These are phyloP conservation scores for Rhizophlyctis rosea DNA, from an alignment of 192 early-diverging fungal genomes.

Conservation along the genomic window DNA sequence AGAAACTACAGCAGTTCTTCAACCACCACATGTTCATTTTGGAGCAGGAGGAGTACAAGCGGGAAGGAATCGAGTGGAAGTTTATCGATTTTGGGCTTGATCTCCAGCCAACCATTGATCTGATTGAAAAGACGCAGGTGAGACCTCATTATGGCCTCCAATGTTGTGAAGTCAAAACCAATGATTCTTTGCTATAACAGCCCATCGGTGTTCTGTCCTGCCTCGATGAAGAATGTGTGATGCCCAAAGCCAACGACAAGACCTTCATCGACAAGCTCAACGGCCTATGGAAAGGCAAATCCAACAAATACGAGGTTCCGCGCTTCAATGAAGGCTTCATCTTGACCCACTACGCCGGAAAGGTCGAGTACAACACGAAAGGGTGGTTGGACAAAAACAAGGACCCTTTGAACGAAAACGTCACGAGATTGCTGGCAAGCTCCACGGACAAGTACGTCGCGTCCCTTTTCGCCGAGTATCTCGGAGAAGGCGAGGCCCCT, in stretches of 20 bases:
- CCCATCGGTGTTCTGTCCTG: slow-evolving; percentile 95
- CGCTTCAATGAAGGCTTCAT: slow-evolving; percentile 88
- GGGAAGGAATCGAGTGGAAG: slow-evolving; percentile 97
- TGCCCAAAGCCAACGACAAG: slow-evolving; percentile 92
- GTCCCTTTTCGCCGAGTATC: slow-evolving; percentile 78
- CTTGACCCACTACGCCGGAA: slow-evolving; percentile 91
- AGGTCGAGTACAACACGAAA: slow-evolving; percentile 85
- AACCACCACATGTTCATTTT: slow-evolving; percentile 99
- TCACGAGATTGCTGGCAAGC: slow-evolving; percentile 79
- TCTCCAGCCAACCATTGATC: slow-evolving; percentile 95
- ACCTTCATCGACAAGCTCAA: slow-evolving; percentile 92
- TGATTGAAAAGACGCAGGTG: slow-evolving; percentile 94
- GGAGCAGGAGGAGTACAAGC: slow-evolving; percentile 96
- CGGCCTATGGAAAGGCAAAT: slow-evolving; percentile 82
- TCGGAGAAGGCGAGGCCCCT: slow-evolving; percentile 54
- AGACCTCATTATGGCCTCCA: slow-evolving; percentile 11
- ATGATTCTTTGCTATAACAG: slow-evolving; percentile 18
- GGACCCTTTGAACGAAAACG: slow-evolving; percentile 94
- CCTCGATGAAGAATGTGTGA: slow-evolving; percentile 98
- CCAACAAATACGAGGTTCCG: slow-evolving; percentile 81
- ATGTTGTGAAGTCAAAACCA: not conserved
- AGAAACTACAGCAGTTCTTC: slow-evolving; percentile 98
- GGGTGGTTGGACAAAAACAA: slow-evolving; percentile 99
- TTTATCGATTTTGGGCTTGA: slow-evolving; percentile 98
- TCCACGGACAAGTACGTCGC: slow-evolving; percentile 79